Percentiles rank a stretch among this genome's conserved stretches.
Conservation (phyloP, 2,329 filamentous ascomycete species). For the Cordyceps militaris region DNA sequence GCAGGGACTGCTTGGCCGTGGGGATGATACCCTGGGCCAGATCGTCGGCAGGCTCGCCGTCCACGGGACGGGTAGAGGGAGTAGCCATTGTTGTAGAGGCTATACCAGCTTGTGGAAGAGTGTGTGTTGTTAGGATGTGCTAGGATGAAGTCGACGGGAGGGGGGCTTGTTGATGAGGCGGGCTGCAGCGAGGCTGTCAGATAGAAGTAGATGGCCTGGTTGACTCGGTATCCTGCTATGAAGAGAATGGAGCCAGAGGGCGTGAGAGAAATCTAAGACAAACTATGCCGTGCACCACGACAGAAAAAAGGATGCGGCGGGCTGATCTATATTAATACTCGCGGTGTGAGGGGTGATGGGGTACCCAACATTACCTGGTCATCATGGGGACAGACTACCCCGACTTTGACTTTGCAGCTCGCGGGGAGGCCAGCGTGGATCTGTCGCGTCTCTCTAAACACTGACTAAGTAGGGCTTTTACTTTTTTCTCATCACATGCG, state of each 20-base stretch:
- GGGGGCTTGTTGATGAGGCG: not conserved
- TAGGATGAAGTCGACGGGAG: not conserved
- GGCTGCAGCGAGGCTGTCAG: not conserved
- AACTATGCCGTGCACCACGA: not conserved
- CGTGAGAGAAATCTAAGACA: not conserved
- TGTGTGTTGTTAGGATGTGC: not conserved
- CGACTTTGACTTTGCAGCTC: constrained; percentile 5
- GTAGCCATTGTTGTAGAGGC: not conserved
- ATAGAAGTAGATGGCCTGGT: not conserved
- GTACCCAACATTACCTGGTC: not conserved
- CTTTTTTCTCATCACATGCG: not conserved
- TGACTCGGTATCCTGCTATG: not conserved
- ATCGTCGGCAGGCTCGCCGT: constrained; percentile 54
- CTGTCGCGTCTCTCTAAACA: not conserved
- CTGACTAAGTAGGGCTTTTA: not conserved
- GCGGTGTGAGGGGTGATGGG: not conserved
- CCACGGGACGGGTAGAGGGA: not conserved
- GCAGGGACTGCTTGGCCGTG: constrained; percentile 56
- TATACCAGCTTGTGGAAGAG: not conserved
- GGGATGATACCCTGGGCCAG: constrained; percentile 58
- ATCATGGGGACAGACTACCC: constrained; percentile 3
- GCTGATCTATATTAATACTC: not conserved
- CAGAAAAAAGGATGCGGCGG: not conserved
- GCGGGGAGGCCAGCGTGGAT: not conserved
- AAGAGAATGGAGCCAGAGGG: not conserved